Evolutionary conservation across 306 rosid genomes (phyloP).

Genomic region (Purshia tridentata): DNA sequence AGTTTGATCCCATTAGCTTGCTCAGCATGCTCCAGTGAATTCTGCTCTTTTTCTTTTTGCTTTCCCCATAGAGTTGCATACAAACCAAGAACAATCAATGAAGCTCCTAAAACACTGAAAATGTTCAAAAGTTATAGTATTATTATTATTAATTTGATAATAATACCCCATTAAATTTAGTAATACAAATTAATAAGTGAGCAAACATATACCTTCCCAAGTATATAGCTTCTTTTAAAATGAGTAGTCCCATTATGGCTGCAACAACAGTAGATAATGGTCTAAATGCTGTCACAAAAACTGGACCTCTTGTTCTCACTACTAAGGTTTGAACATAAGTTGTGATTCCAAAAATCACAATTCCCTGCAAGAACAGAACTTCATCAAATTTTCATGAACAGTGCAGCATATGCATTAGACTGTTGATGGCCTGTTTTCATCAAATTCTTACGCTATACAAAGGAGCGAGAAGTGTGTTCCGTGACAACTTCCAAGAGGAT

Average conservation of each 20-base stretch:
- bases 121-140: background rate
- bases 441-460: slow-evolving; percentile 8
- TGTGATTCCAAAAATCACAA: slow-evolving; percentile 16
- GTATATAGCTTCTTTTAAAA: slow-evolving; percentile 26
- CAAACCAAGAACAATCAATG: slow-evolving; percentile 25
- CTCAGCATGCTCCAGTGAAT: background rate
- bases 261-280: slow-evolving; percentile 17
- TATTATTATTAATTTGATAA: background rate
- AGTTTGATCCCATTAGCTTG: background rate
- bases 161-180: background rate
- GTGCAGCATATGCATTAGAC: background rate
- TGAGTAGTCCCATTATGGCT: slow-evolving; percentile 18
- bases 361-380: slow-evolving; percentile 20
- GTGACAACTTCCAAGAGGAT: slow-evolving; percentile 26
- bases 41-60: slow-evolving; percentile 12
- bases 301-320: slow-evolving; percentile 23
- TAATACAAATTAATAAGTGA: background rate
- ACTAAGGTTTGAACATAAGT: slow-evolving; percentile 17
- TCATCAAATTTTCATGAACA: background rate
- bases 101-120: slow-evolving; percentile 23
- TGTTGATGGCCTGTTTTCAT: background rate
- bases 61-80: slow-evolving; percentile 28
- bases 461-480: slow-evolving; percentile 31
- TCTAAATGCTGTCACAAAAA: slow-evolving; percentile 30
- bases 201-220: slow-evolving; percentile 23